A percentile compares a stretch with the other conserved stretches of the same genome.
phyloP scores from a whole-genome alignment of 2,329 filamentous ascomycete species.

The Ophiostoma pallidulum region DNA sequence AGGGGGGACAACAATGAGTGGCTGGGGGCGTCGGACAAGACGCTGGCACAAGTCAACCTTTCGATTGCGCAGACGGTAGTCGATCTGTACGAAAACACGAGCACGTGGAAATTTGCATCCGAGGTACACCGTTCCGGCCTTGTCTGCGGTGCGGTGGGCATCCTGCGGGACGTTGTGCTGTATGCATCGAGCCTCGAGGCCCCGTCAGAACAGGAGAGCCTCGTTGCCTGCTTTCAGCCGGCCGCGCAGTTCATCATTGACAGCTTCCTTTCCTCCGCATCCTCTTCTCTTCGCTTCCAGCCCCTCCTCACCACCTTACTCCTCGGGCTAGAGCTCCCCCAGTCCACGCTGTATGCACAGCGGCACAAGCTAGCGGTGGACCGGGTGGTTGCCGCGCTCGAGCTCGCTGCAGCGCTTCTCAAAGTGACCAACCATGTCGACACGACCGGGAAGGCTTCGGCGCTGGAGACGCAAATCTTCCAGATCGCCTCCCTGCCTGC shows the following conservation, averaged over 20 bases:
- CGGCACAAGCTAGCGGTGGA: slow-evolving; percentile 45
- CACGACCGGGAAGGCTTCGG: slow-evolving; percentile 52
- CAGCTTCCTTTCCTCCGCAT: slow-evolving; percentile 62
- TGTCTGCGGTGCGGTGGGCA: slow-evolving; percentile 55
- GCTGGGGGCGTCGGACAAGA: slow-evolving; percentile 68
- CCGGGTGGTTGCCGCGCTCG: slow-evolving; percentile 56
- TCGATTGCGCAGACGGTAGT: slow-evolving; percentile 67
- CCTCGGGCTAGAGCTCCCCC: slow-evolving; percentile 47
- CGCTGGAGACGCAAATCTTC: slow-evolving; percentile 70
- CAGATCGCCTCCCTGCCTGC: slow-evolving; percentile 69
- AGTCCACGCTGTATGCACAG: slow-evolving; percentile 52
- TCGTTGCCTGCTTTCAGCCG: slow-evolving; percentile 47
- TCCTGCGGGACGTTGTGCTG: slow-evolving; percentile 61
- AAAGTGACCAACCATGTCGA: slow-evolving; percentile 57
- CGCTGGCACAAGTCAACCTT: slow-evolving; percentile 60
- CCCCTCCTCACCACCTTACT: slow-evolving; percentile 65
- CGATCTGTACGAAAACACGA: slow-evolving; percentile 77
- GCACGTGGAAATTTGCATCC: slow-evolving; percentile 72
- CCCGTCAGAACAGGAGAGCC: slow-evolving; percentile 34
- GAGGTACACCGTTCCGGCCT: slow-evolving; percentile 60
- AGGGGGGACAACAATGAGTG: slow-evolving; percentile 37
- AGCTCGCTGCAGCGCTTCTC: slow-evolving; percentile 60
- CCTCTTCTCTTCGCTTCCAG: slow-evolving; percentile 63
- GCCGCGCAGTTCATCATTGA: slow-evolving; percentile 69
- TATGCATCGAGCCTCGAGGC: slow-evolving; percentile 61